Evolutionary conservation across 2,329 filamentous ascomycete species (phyloP), one percentile per base, ranked within the genome.

Genomic region (Hansfordia pulvinata): DNA sequence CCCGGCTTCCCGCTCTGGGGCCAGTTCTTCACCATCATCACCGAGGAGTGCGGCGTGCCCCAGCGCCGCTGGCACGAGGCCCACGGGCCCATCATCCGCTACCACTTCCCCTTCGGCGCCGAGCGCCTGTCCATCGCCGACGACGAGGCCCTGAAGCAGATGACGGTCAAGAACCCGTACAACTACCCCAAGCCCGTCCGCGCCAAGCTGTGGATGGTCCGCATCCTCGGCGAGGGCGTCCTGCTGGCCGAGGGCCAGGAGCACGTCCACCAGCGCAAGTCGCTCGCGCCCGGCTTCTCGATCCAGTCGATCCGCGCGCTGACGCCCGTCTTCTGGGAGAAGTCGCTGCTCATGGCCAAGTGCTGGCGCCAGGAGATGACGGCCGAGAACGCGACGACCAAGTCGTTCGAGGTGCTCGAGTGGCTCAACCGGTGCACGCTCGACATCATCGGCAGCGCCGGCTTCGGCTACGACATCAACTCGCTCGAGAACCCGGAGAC

Each of bases 211-310:
- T 60, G 63, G 2, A 53, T 88, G 4, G 69, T 64, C 2, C 62
- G 69, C 13, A 58, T 86, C 15, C 58, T 88, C 9, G 78, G 83
- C 8, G 54, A 76, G 9, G 80, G 81, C 8, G 56, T 88, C 10
- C 53, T 94, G 19, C 58, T 94, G 8, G 80, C 83, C 2, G 86
- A 94, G 51, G 86, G 86, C n/a, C 81, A 92, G 9, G 81, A 86
- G 42, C 88, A 94, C 50, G 90, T 79, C 55, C 58, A 69, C 40
- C 80, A 85, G 54, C 68, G 86, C 24, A 85, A 80, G 47, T 74
- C 77, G 31, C 66, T 93, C 11, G 70, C 77, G 55, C 84, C 84
- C 0, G 81, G 83, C 2, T 93, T 93, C 49, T 65, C 74, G n/a
- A 92, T 83, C 44, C 69, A 84, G 12, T 81, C 92, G 41, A 62